Base-by-base conservation (phyloP, 208 protist genomes). In the Acanthamoeba divionensis region DNA sequence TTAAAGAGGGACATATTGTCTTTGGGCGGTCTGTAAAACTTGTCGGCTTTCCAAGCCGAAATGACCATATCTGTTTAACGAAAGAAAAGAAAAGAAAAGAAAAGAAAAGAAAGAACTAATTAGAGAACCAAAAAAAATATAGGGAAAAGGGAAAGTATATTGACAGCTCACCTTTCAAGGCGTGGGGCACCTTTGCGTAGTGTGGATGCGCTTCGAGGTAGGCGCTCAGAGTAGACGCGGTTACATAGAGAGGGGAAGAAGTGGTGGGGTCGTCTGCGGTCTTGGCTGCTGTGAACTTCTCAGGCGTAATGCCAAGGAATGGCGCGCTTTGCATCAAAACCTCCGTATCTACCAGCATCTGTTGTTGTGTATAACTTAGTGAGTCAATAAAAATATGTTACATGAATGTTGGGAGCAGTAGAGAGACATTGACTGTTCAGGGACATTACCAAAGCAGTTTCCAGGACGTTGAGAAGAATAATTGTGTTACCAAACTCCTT, bases 401-500 rank as follows among this genome's bases (percentile, higher is more conserved):
- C 12, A 9, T 13, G 8, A 36, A 36, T 65, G 26, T 65, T 65
- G 12, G 33, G n/a, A 10, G 62, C 13, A 67, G n/a, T 31, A 10
- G 62, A 18, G n/a, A n/a, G 62, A 67, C n/a, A n/a, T 67, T 24
- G n/a, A 8, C 62, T 8, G 24, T 4, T 73, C 8, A 6, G 1
- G 62, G 2, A n/a, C 41, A 36, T 13, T 63, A 83, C 73, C 10
- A 94, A 7, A 36, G 44, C 69, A 15, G 50, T 38, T 26, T 96
- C 94, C 13, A 96, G 69, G 12, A 95, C 10, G 10, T 86, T 47
- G 18, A 95, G 45, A 55, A 96, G 90, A 15, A 91, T 33, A 31
- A 96, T 73, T 24, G 38, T 75, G 57, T 96, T 96, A 48, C 95
- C 95, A 21, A 95, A 67, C 63, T 93, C 89, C 38, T 93, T 80